phyloP scores from a whole-genome alignment of 495 filamentous ascomycete species.

The Penicillium ochrochloron region DNA sequence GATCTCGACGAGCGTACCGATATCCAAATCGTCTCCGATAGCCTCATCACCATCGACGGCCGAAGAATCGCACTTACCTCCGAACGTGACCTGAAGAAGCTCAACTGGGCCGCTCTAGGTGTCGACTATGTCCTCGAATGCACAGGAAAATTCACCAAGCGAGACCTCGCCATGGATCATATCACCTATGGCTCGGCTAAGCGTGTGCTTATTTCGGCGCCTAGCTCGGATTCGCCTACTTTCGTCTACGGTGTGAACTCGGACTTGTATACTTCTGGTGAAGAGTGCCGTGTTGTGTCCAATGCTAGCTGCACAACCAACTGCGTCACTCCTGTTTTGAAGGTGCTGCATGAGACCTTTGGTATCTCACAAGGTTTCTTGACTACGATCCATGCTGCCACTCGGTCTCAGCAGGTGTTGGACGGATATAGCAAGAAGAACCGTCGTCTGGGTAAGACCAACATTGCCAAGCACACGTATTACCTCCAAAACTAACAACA shows the following conservation, averaged over 20 bases:
- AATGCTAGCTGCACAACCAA: slow-evolving; percentile 46
- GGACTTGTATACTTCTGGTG: slow-evolving; percentile 31
- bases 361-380: slow-evolving; percentile 39
- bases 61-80: slow-evolving; percentile 38
- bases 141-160: slow-evolving; percentile 45
- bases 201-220: slow-evolving; percentile 42
- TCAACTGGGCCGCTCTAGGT: slow-evolving; percentile 38
- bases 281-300: slow-evolving; percentile 35
- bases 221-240: slow-evolving; percentile 41
- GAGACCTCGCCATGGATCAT: slow-evolving; percentile 37
- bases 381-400: slow-evolving; percentile 43
- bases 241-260: slow-evolving; percentile 45
- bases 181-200: slow-evolving; percentile 38
- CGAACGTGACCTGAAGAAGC: slow-evolving; percentile 40
- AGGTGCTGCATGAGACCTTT: slow-evolving; percentile 38
- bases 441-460: slow-evolving; percentile 33
- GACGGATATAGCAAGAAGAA: slow-evolving; percentile 48
- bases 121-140: slow-evolving; percentile 44
- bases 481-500: slow-evolving; percentile 2
- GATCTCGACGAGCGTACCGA: slow-evolving; percentile 32
- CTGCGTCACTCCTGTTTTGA: slow-evolving; percentile 42
- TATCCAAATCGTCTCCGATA: slow-evolving; percentile 36
- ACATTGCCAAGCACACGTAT: not conserved
- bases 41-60: slow-evolving; percentile 33
- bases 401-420: slow-evolving; percentile 43